Conservation (phyloP, 169 alveolate genomes). For the Perkinsus marinus region DNA sequence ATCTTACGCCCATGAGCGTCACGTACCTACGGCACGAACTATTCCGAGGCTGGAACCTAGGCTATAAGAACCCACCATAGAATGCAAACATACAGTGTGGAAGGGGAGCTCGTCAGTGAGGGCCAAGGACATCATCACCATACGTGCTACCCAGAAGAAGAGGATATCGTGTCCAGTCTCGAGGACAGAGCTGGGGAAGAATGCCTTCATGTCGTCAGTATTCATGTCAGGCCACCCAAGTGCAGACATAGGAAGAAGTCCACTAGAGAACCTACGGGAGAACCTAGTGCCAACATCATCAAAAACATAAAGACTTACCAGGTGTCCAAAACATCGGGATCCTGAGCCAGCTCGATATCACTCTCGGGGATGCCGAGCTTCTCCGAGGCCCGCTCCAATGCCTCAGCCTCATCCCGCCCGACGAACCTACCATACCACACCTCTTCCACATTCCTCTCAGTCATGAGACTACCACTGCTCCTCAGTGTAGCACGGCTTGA, state of each 20-base stretch:
- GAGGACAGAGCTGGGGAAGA: constrained; percentile 86
- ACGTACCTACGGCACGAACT: constrained; percentile 35
- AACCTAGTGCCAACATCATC: no score
- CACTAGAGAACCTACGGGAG: constrained; percentile 71
- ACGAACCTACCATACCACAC: constrained; percentile 65
- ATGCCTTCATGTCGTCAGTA: constrained; percentile 72
- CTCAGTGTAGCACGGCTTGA: constrained; percentile 16
- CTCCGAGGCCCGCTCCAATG: constrained; percentile 64
- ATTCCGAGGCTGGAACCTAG: not conserved
- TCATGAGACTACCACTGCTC: constrained; percentile 2
- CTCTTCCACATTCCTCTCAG: constrained; percentile 15
- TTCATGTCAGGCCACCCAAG: constrained; percentile 93
- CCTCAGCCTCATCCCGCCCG: constrained; percentile 70
- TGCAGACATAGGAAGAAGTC: constrained; percentile 90
- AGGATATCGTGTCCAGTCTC: constrained; percentile 99
- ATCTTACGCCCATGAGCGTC: constrained; percentile 94
- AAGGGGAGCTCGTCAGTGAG: constrained; percentile 91
- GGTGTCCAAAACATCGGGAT: constrained; percentile 98
- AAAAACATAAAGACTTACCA: constrained; percentile 71
- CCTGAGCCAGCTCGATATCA: constrained; percentile 75
- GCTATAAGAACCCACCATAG: constrained; percentile 63
- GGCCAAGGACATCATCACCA: constrained; percentile 93
- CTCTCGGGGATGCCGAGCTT: constrained; percentile 40
- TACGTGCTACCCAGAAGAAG: constrained; percentile 99
- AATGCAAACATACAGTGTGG: constrained; percentile 87